Conservation (phyloP, 2,329 filamentous ascomycete species). For the Aureobasidium sp. region DNA sequence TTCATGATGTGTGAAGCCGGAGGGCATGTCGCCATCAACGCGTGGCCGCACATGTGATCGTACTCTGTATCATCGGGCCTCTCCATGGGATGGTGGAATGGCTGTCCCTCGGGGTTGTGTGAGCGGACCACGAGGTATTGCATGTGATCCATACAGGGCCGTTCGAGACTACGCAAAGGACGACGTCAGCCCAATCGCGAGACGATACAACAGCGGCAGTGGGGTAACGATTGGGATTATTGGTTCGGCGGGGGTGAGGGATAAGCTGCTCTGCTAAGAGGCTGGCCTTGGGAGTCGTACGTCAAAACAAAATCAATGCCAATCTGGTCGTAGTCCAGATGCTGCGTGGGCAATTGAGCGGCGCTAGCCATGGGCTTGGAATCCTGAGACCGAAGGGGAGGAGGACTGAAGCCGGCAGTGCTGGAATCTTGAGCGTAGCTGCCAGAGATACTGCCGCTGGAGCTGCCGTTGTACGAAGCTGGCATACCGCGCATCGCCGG, state of each 20-base stretch:
- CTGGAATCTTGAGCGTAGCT: conserved; percentile 49
- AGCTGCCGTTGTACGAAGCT: conserved; percentile 36
- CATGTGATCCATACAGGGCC: conserved; percentile 87
- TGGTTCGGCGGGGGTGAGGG: conserved; percentile 57
- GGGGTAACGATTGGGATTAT: conserved; percentile 21
- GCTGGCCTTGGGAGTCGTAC: conserved; percentile 52
- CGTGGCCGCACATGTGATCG: conserved; percentile 68
- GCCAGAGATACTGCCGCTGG: conserved; percentile 53
- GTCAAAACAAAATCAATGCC: conserved; percentile 87
- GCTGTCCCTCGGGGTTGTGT: conserved; percentile 36
- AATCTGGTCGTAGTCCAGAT: conserved; percentile 69
- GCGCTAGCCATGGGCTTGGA: conserved; percentile 17
- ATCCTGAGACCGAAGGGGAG: conserved; percentile 26
- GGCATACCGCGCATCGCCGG: conserved; percentile 14
- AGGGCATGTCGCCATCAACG: conserved; percentile 86
- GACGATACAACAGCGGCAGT: conserved; percentile 2
- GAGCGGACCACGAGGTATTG: conserved; percentile 64
- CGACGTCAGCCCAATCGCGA: conserved; percentile 16
- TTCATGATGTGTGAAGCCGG: conserved; percentile 57
- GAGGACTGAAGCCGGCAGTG: conserved; percentile 42
- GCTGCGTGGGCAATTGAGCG: conserved; percentile 27
- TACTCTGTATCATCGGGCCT: conserved; percentile 47
- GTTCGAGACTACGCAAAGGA: conserved; percentile 61
- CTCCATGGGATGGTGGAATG: conserved; percentile 31
- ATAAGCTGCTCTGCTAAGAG: conserved; percentile 37